Base-by-base conservation (phyloP, 352 stramenopile genomes). In the Peronospora destructor region DNA sequence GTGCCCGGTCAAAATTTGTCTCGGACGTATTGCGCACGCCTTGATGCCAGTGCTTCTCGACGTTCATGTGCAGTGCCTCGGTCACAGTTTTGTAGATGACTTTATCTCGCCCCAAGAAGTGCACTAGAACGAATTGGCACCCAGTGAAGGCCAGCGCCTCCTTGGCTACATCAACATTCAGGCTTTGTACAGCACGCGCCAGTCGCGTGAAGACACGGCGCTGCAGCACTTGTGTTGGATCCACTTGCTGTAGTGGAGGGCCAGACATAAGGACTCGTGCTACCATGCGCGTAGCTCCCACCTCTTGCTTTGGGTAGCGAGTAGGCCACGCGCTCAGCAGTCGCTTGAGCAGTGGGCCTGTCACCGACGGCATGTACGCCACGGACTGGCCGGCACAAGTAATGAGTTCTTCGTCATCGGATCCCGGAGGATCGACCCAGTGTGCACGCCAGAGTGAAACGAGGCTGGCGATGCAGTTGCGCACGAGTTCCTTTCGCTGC, bases 191-290 rank as follows among this genome's bases (percentile, higher is more conserved):
- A 11, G 67, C 69, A n/a, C 65, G 64, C 10, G 76, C 76, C 10
- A 93, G 62, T 5, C 63, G 72, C 8, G 62, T 43, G 53, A 91
- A 93, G 8, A 93, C 53, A 25, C 70, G 57, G 11, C 59, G 45
- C 28, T 73, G 66, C n/a, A 87, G 49, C 16, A 47, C 19, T 8
- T 55, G 35, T 6, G 53, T 60, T 13, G 46, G 13, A 12, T 84
- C 70, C 0, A 85, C 45, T 45, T 70, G 65, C 45, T 77, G 57
- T 14, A 86, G 56, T 33, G 77, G 82, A 4, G 77, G 73, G 12
- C 80, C 82, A 6, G 80, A 88, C 77, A 93, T 91, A 38, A 93
- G 66, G 17, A 93, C 73, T 26, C 83, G 83, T n/a, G 83, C 83
- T 13, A 86, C 41, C 73, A 87, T 88, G 25, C 80, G 83, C 51